phyloP scores from a whole-genome alignment of 306 rosid genomes.

The Delonix regia region DNA sequence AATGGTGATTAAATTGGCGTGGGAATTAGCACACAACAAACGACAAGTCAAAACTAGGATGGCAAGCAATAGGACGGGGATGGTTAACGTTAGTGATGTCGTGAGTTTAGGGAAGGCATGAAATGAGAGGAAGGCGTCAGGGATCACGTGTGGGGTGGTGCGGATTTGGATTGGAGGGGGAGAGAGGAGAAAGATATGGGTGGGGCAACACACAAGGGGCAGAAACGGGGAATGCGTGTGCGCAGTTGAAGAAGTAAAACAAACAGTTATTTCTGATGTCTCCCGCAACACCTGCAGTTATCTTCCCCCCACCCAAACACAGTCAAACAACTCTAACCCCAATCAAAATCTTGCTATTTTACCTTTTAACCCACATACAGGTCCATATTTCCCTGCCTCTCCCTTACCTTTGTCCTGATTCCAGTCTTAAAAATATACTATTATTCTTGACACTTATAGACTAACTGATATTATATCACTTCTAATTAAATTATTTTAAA shows the following conservation, averaged over 20 bases:
- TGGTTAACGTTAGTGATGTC: too few relatives aligned
- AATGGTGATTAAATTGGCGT: too few relatives aligned
- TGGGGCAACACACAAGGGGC: constrained; percentile 10
- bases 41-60: background rate
- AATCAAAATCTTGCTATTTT: background rate
- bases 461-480: too few relatives aligned
- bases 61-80: background rate
- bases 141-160: background rate
- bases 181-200: background rate
- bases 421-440: too few relatives aligned
- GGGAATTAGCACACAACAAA: too few relatives aligned
- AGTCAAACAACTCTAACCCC: constrained; percentile 46
- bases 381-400: too few relatives aligned
- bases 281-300: constrained; percentile 36
- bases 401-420: too few relatives aligned
- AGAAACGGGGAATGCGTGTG: constrained; percentile 50
- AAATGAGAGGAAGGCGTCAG: background rate
- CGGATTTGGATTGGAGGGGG: background rate
- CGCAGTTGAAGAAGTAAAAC: background rate
- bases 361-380: too few relatives aligned
- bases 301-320: constrained; percentile 30
- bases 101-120: too few relatives aligned
- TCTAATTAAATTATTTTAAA: too few relatives aligned
- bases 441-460: too few relatives aligned
- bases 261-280: constrained; percentile 31